Evolutionary conservation across 1,139 yeast species (phyloP), one percentile per base, ranked within the genome.

Genomic region (Blastobotrys capitulatus): DNA sequence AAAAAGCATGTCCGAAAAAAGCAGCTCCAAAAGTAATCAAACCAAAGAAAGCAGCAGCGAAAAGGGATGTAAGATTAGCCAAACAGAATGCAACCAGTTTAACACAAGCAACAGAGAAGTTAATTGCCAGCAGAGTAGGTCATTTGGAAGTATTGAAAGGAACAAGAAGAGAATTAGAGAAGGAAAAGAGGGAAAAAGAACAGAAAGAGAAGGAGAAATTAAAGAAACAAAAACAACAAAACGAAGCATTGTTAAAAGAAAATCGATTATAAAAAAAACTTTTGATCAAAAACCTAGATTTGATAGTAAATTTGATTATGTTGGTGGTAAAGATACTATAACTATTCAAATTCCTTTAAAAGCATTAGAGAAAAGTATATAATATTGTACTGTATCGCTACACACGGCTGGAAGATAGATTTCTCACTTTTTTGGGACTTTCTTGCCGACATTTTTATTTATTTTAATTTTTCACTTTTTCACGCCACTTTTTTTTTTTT

Each of bases 61-160:
- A 56, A 27, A 57, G 57, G 46, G 64, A 63, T 37, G 69, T 69
- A 9, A 69, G 72, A 51, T 71, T 86, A 55, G 73, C 82, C 50
- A 84, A 84, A 62, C 67, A 79, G 54, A 90, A 82, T 60, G 77
- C 79, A 50, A 80, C 83, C 3, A 83, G 87, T 22, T 75, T 86
- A 57, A 78, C 85, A 50, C 69, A 76, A 2, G 76, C 82, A 18
- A 90, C 97, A 1, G 98, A 92, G 68, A 87, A 80, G 69, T 75
- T 88, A 55, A 80, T 90, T 58, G 83, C 97, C 2, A 76, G 94
- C 49, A 79, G 92, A 66, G 97, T 90, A 4, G 98, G 98, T n/a
- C 97, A 92, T 68, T 75, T 92, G 61, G 98, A 92, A 69, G 66
- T 92, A 46, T 72, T 92, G 56, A 88, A 86, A 67, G 98, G 97